Evolutionary conservation across 2,329 filamentous ascomycete genomes (phyloP), one percentile per base, ranked within the genome.

Genomic region (Raffaelea arxii): DNA sequence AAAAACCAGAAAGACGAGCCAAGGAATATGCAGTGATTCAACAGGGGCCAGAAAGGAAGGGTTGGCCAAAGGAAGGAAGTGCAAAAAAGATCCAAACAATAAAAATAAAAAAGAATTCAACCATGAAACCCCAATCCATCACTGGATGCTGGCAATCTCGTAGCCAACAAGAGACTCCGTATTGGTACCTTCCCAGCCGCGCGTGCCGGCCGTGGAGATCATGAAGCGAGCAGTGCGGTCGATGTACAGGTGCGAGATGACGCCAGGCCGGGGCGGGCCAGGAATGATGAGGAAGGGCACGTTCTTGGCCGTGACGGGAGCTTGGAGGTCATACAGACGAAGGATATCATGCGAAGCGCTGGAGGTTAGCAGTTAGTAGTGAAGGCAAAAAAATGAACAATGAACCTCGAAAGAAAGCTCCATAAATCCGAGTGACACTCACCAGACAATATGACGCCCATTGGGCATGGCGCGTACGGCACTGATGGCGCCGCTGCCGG

Each of bases 271-370:
- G 0, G 79, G 79, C 0, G 79, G 92, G 0, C 92, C 92, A 0
- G 92, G 92, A 22, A 98, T 83, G 54, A 98, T 96, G n/a, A 95
- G 75, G 63, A 97, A 98, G 0, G 92, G 92, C 0, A 94, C 88
- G 0, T 84, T 82, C 0, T 86, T 86, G 59, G 88, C 84, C 57
- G 82, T 86, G 35, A 75, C 70, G 1, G 73, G 66, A 44, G 85
- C 78, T 40, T 80, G 79, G 18, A 97, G 70, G 59, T 98, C 92
- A 61, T 97, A 98, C 0, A 98, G 75, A 4, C 92, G 80, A 14
- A 98, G 74, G 55, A 97, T 97, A 59, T 97, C 91, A 59, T 94
- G 84, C 1, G 86, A 94, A 11, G 91, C 91, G 63, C 86, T 90
- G 47, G n/a, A 14, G 12, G 18, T 44, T n/a, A n/a, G n/a, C n/a